A percentile compares a stretch with the other conserved stretches of the same genome.
Evolutionary conservation across 306 rosid genomes (phyloP).

Genomic region (Nissolia schottii): DNA sequence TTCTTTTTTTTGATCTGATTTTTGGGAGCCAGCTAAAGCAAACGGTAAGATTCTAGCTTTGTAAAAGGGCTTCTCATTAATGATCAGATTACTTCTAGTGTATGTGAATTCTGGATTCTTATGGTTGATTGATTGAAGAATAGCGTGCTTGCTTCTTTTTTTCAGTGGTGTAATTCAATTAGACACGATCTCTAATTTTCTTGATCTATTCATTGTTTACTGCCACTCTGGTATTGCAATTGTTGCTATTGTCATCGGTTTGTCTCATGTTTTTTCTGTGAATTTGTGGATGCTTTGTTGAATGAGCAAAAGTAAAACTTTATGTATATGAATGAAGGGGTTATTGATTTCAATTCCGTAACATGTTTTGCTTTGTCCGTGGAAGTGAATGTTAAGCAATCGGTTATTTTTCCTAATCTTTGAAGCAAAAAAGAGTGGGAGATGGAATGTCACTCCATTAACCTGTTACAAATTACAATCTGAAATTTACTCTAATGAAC

Average conservation of each 20-base stretch:
- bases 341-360: background rate
- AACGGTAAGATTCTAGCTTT: conserved; percentile 23
- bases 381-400: background rate
- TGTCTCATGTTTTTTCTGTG: background rate
- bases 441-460: conserved; percentile 3
- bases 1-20: background rate
- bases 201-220: background rate
- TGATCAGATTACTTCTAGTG: background rate
- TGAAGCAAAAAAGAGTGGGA: conserved; percentile 3
- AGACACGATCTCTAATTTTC: background rate
- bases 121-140: background rate
- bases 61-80: background rate
- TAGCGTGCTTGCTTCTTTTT: background rate
- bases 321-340: background rate
- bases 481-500: background rate
- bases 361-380: background rate
- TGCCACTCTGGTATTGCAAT: background rate
- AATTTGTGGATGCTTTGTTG: background rate
- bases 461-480: background rate
- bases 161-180: background rate
- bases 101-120: conserved; percentile 1
- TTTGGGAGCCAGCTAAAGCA: background rate
- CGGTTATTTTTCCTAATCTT: background rate
- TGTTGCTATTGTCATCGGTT: background rate
- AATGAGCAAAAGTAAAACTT: background rate